A percentile compares a stretch with the other conserved stretches of the same genome.
phyloP scores from a whole-genome alignment of 192 early-diverging fungal species.

The Linnemannia schmuckeri region DNA sequence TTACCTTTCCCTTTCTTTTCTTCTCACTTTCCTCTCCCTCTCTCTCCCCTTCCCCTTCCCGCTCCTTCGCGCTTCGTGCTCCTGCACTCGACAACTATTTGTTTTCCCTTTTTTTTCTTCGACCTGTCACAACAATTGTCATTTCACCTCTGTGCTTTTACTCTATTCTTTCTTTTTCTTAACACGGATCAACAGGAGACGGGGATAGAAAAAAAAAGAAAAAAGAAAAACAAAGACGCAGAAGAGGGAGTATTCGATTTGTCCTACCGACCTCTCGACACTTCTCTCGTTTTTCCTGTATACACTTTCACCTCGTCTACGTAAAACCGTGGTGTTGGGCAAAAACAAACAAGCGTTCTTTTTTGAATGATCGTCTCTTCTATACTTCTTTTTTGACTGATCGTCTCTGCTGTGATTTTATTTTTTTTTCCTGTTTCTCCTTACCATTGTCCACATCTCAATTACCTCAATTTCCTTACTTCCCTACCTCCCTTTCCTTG shows the following conservation, averaged over 20 bases:
- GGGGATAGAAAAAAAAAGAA: not conserved
- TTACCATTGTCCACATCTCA: not conserved
- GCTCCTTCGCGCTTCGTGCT: not conserved
- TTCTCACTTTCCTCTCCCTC: not conserved
- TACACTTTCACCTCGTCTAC: not conserved
- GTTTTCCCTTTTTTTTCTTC: not conserved
- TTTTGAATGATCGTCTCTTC: not conserved
- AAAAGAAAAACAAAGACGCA: not conserved
- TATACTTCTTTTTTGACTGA: not conserved
- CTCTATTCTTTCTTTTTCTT: not conserved
- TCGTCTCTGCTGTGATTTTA: too few species aligned
- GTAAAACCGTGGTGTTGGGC: not conserved
- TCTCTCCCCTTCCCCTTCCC: not conserved
- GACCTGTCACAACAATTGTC: not conserved
- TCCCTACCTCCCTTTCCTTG: not conserved
- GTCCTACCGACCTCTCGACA: not conserved
- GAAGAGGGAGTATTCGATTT: not conserved
- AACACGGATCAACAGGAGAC: not conserved
- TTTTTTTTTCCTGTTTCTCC: not conserved
- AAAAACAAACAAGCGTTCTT: not conserved
- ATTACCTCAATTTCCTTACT: not conserved
- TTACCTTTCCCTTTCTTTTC: not conserved
- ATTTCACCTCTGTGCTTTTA: too few species aligned
- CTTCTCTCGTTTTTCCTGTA: not conserved
- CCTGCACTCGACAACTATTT: not conserved